Evolutionary conservation across 495 filamentous ascomycete genomes (phyloP), one percentile per base, ranked within the genome.

Genomic region (Cercophora newfieldiana): DNA sequence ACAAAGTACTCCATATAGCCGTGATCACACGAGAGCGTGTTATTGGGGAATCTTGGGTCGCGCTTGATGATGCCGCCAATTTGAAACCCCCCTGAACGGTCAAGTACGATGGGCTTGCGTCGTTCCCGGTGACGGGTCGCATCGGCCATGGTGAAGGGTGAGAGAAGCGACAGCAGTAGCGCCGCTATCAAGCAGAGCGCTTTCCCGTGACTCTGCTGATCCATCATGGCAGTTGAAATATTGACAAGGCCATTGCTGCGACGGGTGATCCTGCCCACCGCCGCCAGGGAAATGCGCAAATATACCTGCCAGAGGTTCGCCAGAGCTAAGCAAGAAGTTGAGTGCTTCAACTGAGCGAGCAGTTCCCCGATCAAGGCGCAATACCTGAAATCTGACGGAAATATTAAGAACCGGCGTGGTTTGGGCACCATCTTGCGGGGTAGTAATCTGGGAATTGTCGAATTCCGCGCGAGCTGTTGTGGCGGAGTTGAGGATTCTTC

Each of bases 1-100:
- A 78, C 74, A 68, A 83, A 83, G 68, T 83, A 83, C 67, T 83
- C 81, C 59, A 83, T 69, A 66, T 82, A 83, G 19, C 81, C 81
- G 66, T 82, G 80, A 30, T 83, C 80, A 67, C 80, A 83, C 1
- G 76, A 77, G 12, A 82, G 73, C 0, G 80, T 81, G 57, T 66
- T 58, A 54, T 72, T 76, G 1, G 72, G 70, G 59, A 71, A 71
- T 2, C 28, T 48, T 5, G 78, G 76, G 58, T 69, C 67, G 7
- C 25, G 26, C 69, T 80, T 75, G 55, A 74, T 56, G 53, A 66
- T 76, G 44, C 79, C 78, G 55, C 72, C 78, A 1, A 77, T 70
- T 7, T 67, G 57, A 59, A 82, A 82, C 1, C 79, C 79, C 37
- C 79, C 79, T 0, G 79, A 77, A 55, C 73, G 60, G 50, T 77